These are phyloP conservation scores for Psidium guajava DNA, from an alignment of 345 rosid genomes.

Conservation along the genomic window DNA sequence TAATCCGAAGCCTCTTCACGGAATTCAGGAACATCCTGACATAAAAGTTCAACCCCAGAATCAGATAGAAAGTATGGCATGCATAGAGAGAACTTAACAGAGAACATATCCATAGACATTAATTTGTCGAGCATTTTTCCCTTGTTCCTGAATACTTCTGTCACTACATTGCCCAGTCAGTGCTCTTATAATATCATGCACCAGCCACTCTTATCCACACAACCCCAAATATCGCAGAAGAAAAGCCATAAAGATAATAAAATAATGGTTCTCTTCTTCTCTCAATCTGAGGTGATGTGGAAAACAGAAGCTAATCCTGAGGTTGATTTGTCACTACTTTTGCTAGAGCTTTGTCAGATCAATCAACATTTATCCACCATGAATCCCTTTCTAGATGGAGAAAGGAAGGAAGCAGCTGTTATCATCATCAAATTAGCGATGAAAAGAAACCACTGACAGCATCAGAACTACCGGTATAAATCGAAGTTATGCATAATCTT, in stretches of 20 bases:
- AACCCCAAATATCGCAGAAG: neutral
- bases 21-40: slow-evolving; percentile 68
- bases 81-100: neutral
- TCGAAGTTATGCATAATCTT: neutral
- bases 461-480: neutral
- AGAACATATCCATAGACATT: neutral
- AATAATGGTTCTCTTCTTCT: neutral
- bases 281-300: neutral
- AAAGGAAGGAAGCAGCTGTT: neutral
- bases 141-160: neutral
- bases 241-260: neutral
- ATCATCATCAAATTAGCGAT: neutral
- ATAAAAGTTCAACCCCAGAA: neutral
- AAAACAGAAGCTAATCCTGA: neutral
- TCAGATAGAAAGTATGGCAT: neutral
- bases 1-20: slow-evolving; percentile 83
- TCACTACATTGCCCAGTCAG: neutral
- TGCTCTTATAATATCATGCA: neutral
- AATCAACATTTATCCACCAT: neutral
- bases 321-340: neutral
- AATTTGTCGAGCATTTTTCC: neutral
- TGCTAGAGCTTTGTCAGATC: neutral
- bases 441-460: neutral
- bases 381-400: neutral
- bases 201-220: neutral